Evolutionary conservation across 179 eudicot species (phyloP).

Genomic region (Pouteria campechiana): DNA sequence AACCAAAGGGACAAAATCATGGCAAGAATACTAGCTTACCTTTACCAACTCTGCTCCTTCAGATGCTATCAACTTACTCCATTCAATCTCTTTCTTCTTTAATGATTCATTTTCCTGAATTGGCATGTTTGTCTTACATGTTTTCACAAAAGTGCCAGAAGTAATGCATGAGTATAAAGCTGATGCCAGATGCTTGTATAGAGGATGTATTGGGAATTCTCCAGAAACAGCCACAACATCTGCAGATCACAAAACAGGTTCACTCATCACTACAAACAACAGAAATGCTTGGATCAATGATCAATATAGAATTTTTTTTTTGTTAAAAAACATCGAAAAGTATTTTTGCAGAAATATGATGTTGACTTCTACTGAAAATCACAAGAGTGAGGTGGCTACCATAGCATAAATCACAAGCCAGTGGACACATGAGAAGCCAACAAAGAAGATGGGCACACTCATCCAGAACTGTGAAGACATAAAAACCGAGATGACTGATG

Average conservation of each 20-base stretch:
- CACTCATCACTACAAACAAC: too few relatives aligned
- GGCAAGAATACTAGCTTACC: conserved; percentile 29
- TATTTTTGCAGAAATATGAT: too few relatives aligned
- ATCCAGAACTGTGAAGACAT: too few relatives aligned
- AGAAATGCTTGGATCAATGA: too few relatives aligned
- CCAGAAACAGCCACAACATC: conserved; percentile 22
- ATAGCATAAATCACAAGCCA: too few relatives aligned
- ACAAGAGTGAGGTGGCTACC: too few relatives aligned
- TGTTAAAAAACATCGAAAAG: too few relatives aligned
- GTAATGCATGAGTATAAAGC: conserved; percentile 36
- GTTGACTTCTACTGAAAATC: too few relatives aligned
- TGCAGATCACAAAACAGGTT: not conserved
- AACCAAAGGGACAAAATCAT: not conserved
- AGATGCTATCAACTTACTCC: conserved; percentile 37
- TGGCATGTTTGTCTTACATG: conserved; percentile 12
- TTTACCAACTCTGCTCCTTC: conserved; percentile 45
- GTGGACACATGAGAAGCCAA: too few relatives aligned
- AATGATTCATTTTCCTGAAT: conserved; percentile 22
- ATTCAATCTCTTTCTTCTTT: conserved; percentile 26
- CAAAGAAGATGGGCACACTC: too few relatives aligned
- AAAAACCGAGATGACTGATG: too few relatives aligned
- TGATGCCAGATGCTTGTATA: conserved; percentile 58
- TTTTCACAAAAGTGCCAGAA: conserved; percentile 25
- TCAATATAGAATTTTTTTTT: too few relatives aligned
- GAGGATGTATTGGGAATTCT: conserved; percentile 72